phyloP scores from a whole-genome alignment of 495 filamentous ascomycete species.

The Parachaetomium inaequale region DNA sequence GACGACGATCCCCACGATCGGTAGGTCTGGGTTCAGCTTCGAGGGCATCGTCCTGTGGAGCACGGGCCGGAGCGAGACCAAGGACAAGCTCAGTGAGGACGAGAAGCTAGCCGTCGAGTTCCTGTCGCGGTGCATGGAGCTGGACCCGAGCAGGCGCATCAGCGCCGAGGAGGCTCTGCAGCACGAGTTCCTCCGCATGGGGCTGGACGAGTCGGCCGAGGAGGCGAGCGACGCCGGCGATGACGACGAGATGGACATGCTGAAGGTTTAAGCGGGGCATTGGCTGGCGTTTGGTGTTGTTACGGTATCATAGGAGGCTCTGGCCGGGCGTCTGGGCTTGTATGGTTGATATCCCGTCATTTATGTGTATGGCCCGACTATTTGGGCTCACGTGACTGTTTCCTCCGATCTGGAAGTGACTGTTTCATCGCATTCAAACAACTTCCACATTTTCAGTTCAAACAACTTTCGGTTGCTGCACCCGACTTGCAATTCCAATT shows the following conservation, averaged over 20 bases:
- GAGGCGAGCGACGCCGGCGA: slow-evolving; percentile 21
- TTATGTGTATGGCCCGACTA: not conserved
- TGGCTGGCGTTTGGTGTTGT: slow-evolving; percentile 16
- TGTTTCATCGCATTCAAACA: not conserved
- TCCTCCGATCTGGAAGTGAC: not conserved
- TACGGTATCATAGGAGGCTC: not conserved
- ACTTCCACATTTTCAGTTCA: too few relatives aligned
- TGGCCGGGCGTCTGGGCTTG: not conserved
- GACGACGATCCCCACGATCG: slow-evolving; percentile 85
- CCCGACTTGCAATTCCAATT: not conserved
- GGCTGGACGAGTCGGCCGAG: slow-evolving; percentile 20
- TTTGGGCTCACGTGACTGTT: slow-evolving; percentile 3
- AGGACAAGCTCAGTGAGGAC: slow-evolving; percentile 49
- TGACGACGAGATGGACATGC: slow-evolving; percentile 49
- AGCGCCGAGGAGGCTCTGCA: slow-evolving; percentile 66
- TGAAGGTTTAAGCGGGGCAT: slow-evolving; percentile 30
- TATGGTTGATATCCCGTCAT: slow-evolving; percentile 12
- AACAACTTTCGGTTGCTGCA: not conserved
- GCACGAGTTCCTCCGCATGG: slow-evolving; percentile 67
- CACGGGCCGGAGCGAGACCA: slow-evolving; percentile 55
- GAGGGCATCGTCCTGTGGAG: slow-evolving; percentile 96
- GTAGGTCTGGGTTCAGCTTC: slow-evolving; percentile 74
- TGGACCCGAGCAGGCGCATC: slow-evolving; percentile 67
- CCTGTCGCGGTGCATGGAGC: slow-evolving; percentile 62
- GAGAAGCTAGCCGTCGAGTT: slow-evolving; percentile 66